Evolutionary conservation across 169 alveolate genomes (phyloP).

Genomic region (Perkinsus olseni): DNA sequence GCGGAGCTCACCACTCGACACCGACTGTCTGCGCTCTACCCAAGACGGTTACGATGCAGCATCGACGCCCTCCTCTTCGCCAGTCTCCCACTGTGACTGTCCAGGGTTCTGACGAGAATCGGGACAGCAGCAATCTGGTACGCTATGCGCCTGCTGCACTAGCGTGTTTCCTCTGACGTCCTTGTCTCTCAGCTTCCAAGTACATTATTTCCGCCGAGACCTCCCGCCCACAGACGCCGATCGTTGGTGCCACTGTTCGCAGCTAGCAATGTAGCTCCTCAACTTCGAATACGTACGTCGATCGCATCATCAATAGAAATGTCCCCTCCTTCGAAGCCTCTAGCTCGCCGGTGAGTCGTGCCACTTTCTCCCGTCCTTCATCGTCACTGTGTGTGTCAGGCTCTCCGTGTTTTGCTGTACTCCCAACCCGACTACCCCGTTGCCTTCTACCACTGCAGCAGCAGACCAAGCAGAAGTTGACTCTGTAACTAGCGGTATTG

Average conservation of each 20-base stretch:
- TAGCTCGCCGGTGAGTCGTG: not conserved
- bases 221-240: not conserved
- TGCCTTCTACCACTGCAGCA: not conserved
- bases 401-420: not conserved
- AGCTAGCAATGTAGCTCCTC: not conserved
- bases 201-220: not conserved
- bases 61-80: not conserved
- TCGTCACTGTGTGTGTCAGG: not conserved
- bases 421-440: not conserved
- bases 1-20: not conserved
- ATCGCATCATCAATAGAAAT: not conserved
- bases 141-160: not conserved
- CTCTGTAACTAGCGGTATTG: not conserved
- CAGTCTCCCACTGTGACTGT: not conserved
- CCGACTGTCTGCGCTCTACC: not conserved
- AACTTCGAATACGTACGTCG: not conserved
- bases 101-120: not conserved
- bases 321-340: not conserved
- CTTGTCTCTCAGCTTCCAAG: not conserved
- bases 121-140: not conserved
- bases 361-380: not conserved
- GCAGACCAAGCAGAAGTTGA: not conserved
- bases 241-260: not conserved
- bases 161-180: not conserved
- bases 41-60: not conserved